phyloP scores from a whole-genome alignment of 2,329 filamentous ascomycete genomes.

The Cladophialophora bantiana region DNA sequence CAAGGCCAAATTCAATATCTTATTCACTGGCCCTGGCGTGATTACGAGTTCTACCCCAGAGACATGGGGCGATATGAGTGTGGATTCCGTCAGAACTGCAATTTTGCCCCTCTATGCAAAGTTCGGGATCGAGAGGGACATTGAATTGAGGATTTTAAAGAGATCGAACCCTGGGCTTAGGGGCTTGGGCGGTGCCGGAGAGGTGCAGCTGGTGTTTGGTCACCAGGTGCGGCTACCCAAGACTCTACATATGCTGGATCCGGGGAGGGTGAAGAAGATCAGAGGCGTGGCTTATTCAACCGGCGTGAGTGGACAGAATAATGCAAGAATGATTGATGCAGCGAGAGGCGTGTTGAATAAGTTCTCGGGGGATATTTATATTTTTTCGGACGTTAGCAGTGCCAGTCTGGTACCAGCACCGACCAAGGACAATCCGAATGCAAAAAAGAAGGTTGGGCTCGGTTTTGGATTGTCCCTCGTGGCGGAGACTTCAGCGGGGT shows the following conservation, averaged over 20 bases:
- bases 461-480: slow-evolving; percentile 92
- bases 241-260: slow-evolving; percentile 85
- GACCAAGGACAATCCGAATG: slow-evolving; percentile 68
- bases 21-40: slow-evolving; percentile 88
- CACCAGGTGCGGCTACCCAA: slow-evolving; percentile 93
- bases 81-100: slow-evolving; percentile 92
- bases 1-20: slow-evolving; percentile 87
- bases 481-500: slow-evolving; percentile 87
- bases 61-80: slow-evolving; percentile 78
- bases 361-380: slow-evolving; percentile 86
- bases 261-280: slow-evolving; percentile 85
- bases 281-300: slow-evolving; percentile 93
- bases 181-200: slow-evolving; percentile 81
- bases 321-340: slow-evolving; percentile 91
- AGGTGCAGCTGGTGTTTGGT: slow-evolving; percentile 92
- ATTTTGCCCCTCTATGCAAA: slow-evolving; percentile 87
- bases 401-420: slow-evolving; percentile 70
- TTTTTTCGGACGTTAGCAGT: slow-evolving; percentile 73
- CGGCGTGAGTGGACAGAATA: slow-evolving; percentile 90
- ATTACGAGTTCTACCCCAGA: slow-evolving; percentile 82
- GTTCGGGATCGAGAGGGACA: slow-evolving; percentile 85
- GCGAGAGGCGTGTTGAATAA: slow-evolving; percentile 86
- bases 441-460: slow-evolving; percentile 73
- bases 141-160: slow-evolving; percentile 82
- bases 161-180: slow-evolving; percentile 78